phyloP scores from a whole-genome alignment of 2,329 filamentous ascomycete species.

The Aspergillus viridinutans region DNA sequence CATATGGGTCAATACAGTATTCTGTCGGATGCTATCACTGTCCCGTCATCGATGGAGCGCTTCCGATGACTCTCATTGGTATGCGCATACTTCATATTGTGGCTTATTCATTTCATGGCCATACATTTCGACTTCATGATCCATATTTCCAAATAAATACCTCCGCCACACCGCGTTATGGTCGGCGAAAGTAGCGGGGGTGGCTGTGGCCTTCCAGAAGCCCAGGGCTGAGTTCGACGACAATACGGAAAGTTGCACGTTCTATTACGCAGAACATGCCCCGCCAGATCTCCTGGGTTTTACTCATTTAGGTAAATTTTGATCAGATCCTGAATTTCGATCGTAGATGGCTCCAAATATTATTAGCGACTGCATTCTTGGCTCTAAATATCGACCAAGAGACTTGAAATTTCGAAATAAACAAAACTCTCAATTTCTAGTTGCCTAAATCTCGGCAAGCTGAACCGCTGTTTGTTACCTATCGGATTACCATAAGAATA shows the following conservation, averaged over 20 bases:
- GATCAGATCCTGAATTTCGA: neutral
- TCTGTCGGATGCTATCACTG: constrained; percentile 1
- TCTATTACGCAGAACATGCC: neutral
- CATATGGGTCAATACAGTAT: neutral
- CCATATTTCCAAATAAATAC: neutral
- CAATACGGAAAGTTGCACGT: neutral
- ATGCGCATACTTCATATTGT: neutral
- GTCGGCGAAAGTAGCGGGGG: neutral
- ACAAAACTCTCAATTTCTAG: neutral
- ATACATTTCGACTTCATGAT: neutral
- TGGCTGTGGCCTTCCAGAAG: neutral
- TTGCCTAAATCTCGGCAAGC: neutral
- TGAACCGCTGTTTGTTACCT: neutral
- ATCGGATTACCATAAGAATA: neutral
- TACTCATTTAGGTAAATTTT: neutral
- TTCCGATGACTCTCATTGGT: neutral
- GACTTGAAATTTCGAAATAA: neutral
- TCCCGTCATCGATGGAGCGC: constrained; percentile 5
- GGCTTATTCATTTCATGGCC: neutral
- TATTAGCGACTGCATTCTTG: neutral
- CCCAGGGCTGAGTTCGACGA: neutral
- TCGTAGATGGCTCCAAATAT: neutral
- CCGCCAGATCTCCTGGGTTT: neutral
- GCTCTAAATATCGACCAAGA: neutral
- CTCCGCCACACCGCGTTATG: neutral